Conservation (phyloP, 2,329 filamentous ascomycete genomes). For the Rhynchosporium agropyri region DNA sequence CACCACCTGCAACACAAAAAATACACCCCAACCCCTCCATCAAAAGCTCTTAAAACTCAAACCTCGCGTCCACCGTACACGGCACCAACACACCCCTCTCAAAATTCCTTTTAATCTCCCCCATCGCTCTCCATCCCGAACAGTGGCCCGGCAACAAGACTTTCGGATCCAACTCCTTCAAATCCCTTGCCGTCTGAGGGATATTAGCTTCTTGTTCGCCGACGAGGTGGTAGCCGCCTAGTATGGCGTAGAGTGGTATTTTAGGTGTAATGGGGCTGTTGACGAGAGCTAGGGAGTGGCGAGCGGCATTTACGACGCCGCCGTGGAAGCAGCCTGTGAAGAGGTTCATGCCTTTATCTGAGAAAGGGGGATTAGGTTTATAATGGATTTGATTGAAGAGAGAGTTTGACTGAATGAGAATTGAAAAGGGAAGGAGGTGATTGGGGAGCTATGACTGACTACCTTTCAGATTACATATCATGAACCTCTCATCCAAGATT, state of each 20-base stretch:
- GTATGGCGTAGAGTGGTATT: constrained; percentile 51
- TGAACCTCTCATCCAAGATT: constrained; percentile 55
- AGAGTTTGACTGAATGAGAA: background rate
- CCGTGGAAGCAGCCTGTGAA: constrained; percentile 60
- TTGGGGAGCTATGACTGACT: background rate
- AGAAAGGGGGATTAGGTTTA: too few species aligned
- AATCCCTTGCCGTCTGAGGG: constrained; percentile 50
- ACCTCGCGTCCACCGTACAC: too few species aligned
- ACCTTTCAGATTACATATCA: constrained; percentile 58
- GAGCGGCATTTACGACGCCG: constrained; percentile 55
- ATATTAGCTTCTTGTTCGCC: constrained; percentile 49
- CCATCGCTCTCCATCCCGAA: constrained; percentile 58
- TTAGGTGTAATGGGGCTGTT: constrained; percentile 31
- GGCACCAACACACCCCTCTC: constrained; percentile 34
- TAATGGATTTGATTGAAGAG: background rate
- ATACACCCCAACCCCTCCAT: background rate
- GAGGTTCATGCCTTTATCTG: constrained; percentile 55
- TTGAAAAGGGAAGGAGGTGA: background rate
- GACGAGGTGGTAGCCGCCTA: constrained; percentile 58
- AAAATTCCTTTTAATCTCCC: constrained; percentile 54
- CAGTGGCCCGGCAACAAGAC: constrained; percentile 58
- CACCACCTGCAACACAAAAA: too few species aligned
- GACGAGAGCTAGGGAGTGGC: constrained; percentile 49
- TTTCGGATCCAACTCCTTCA: constrained; percentile 50
- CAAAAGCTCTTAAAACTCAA: too few species aligned